These are phyloP conservation scores for Astrephomene gubernaculifera DNA, from an alignment of 139 green algal genomes.

Conservation along the genomic window DNA sequence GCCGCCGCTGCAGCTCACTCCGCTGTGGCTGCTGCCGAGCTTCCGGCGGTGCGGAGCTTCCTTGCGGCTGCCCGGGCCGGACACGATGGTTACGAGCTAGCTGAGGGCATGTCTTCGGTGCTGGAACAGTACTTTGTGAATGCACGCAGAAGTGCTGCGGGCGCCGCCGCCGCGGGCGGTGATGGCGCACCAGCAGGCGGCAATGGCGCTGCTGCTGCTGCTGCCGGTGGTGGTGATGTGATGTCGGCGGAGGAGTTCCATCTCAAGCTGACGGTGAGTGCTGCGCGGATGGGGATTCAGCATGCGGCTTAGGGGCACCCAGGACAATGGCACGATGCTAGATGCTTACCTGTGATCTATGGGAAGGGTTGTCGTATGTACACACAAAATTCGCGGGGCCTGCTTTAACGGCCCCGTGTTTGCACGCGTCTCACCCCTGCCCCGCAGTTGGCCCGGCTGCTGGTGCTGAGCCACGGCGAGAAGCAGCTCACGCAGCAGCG, in stretches of 20 bases:
- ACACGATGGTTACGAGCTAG: slow-evolving; percentile 33
- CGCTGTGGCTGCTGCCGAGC: neutral
- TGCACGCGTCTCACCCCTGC: neutral
- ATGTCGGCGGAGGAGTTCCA: slow-evolving; percentile 42
- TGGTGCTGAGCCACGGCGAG: slow-evolving; percentile 47
- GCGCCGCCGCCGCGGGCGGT: neutral
- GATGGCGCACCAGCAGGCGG: neutral
- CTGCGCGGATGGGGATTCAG: neutral
- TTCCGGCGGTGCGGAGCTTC: slow-evolving; percentile 54
- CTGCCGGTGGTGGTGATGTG: neutral
- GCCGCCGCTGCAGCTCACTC: too few species aligned
- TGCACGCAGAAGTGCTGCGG: neutral
- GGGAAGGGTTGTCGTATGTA: too few species aligned
- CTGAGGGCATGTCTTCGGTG: slow-evolving; percentile 30
- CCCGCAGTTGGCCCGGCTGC: slow-evolving; percentile 54
- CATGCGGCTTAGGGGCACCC: too few species aligned
- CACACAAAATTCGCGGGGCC: too few species aligned
- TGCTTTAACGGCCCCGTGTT: neutral
- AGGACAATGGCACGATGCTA: too few species aligned
- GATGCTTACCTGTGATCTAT: too few species aligned
- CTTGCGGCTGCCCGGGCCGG: slow-evolving; percentile 47
- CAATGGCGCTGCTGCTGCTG: neutral
- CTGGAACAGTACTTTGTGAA: slow-evolving; percentile 44
- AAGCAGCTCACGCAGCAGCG: neutral
- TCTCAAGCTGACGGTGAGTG: slow-evolving; percentile 43